These are phyloP conservation scores for Clonostachys rosea DNA, from an alignment of 2,329 filamentous ascomycete species.

Conservation along the genomic window DNA sequence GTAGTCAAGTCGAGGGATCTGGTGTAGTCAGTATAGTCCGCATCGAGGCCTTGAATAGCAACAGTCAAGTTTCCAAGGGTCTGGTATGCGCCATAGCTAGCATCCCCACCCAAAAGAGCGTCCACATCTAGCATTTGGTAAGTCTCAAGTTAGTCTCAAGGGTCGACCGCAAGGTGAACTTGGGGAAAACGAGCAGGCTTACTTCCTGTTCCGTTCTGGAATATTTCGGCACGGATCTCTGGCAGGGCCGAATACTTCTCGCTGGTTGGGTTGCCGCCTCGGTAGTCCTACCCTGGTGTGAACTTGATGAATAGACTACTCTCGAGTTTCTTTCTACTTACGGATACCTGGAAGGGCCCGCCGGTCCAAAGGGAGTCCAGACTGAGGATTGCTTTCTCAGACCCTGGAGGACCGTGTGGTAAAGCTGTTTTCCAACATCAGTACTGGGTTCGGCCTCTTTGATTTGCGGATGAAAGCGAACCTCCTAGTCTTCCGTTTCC, in stretches of 20 bases:
- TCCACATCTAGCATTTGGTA: constrained; percentile 4
- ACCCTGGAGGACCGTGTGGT: constrained; percentile 6
- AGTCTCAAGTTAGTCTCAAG: not conserved
- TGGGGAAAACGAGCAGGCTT: not conserved
- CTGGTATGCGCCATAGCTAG: constrained; percentile 9
- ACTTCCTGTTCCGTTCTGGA: constrained; percentile 8
- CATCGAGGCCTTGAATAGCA: constrained; percentile 3
- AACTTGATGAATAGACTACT: not conserved
- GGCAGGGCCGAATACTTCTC: constrained; percentile 5
- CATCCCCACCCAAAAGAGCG: constrained; percentile 4
- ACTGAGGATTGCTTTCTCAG: constrained; percentile 6
- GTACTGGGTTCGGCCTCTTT: not conserved
- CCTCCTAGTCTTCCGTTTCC: constrained; percentile 11
- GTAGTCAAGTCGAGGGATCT: constrained; percentile 6
- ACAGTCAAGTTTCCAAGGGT: constrained; percentile 9
- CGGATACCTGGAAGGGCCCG: constrained; percentile 8
- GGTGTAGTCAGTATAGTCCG: constrained; percentile 4
- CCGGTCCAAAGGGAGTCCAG: constrained; percentile 10
- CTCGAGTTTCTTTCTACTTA: not conserved
- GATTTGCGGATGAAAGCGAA: not conserved
- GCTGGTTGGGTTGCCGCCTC: constrained; percentile 6
- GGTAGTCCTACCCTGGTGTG: constrained; percentile 5
- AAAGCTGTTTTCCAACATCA: constrained; percentile 3
- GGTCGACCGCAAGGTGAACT: not conserved
- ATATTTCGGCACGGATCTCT: constrained; percentile 8